Evolutionary conservation across 2,329 filamentous ascomycete genomes (phyloP), one percentile per base, ranked within the genome.

Genomic region (Dissoconium aciculare): DNA sequence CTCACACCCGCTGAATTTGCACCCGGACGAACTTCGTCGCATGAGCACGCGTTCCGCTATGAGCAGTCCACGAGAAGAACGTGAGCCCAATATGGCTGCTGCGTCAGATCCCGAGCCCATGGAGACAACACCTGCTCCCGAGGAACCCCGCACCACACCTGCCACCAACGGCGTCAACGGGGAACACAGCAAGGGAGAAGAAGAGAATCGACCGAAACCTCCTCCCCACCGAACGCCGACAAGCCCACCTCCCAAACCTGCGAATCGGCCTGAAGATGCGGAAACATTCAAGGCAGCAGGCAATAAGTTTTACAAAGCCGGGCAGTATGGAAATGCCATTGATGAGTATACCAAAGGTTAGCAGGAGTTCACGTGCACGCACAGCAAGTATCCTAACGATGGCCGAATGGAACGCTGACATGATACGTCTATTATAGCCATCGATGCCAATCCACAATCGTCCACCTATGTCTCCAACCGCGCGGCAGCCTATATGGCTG

Each of bases 241-340:
- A 26, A 67, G 58, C 46, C 59, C 64, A 11, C 59, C 60, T 28
- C 56, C 62, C 19, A 30, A 34, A 28, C 38, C 38, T 17, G 50
- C 56, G 38, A 39, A 41, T 40, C 56, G 46, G 27, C 57, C 60
- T 25, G 79, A 87, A 32, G 82, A 94, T 52, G 83, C 87, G 15
- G 89, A 98, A 60, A 67, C 74, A 9, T 93, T 78, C 69, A 98
- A 98, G 66, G 72, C 80, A 46, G 73, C 81, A 2, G 89, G 89
- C 36, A 98, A 98, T 63, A 89, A 89, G 51, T 87, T 82, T 52
- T 98, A 94, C 70, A 95, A 94, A 64, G 81, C 85, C 41, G 82
- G 78, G 53, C 81, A 94, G 50, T 98, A 87, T 56, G 62, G 67
- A 37, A 78, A 79, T 52, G 87, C 89, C 14, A 85, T 95, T 53